These are phyloP conservation scores for Salix caprea DNA, from an alignment of 345 rosid species.

Conservation along the genomic window DNA sequence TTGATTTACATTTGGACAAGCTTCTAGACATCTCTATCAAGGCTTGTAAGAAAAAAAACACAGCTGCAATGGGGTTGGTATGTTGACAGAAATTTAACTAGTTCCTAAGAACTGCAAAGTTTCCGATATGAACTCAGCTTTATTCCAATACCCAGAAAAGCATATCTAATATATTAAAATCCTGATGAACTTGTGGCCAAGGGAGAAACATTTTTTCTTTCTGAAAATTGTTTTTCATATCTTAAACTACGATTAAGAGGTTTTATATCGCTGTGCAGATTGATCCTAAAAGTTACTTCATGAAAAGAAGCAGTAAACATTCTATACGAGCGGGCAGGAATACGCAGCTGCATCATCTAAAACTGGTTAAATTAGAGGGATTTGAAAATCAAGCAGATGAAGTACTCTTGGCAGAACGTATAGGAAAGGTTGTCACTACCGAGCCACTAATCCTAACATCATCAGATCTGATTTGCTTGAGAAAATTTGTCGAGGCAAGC, in stretches of 20 bases:
- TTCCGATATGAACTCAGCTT: no score
- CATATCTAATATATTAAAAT: no score
- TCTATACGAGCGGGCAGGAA: constrained; percentile 25
- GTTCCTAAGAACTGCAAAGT: no score
- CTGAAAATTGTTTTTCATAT: no score
- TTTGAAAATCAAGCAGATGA: constrained; percentile 26
- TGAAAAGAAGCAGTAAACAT: constrained; percentile 9
- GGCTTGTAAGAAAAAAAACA: no score
- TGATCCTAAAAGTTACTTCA: constrained; percentile 36
- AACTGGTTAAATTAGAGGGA: constrained; percentile 46
- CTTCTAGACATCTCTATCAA: no score
- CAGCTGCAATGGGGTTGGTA: no score
- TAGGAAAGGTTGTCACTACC: constrained; percentile 22
- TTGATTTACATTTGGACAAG: no score
- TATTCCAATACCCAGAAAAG: no score
- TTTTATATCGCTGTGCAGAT: constrained; percentile 25
- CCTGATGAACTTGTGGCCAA: no score
- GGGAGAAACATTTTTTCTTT: no score
- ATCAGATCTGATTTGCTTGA: constrained; percentile 14
- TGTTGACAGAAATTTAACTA: no score
- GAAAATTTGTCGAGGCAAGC: constrained; percentile 1
- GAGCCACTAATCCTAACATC: constrained; percentile 31
- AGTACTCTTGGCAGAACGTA: constrained; percentile 21
- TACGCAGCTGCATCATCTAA: constrained; percentile 27
- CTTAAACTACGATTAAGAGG: background rate